A percentile compares a stretch with the other conserved stretches of the same genome.
phyloP scores from a whole-genome alignment of 2,329 filamentous ascomycete species.

The Lomentospora prolificans region DNA sequence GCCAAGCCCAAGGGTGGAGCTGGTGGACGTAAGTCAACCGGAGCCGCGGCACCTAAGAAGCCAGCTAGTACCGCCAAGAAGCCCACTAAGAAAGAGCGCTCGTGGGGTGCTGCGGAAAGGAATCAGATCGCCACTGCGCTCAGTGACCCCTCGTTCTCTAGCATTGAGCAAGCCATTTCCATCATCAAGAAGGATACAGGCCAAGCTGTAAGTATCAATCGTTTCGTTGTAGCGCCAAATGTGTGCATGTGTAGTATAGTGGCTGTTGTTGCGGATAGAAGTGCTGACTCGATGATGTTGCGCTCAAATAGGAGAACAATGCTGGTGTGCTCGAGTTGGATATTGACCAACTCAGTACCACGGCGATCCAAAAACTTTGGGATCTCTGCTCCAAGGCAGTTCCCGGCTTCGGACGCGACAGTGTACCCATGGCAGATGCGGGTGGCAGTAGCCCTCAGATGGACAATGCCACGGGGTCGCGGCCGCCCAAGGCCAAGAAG shows the following conservation, averaged over 20 bases:
- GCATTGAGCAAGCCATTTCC: slow-evolving; percentile 70
- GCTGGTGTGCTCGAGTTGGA: slow-evolving; percentile 50
- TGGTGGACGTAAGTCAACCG: slow-evolving; percentile 17
- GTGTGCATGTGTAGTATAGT: background rate
- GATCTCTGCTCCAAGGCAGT: slow-evolving; percentile 33
- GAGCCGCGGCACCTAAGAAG: slow-evolving; percentile 29
- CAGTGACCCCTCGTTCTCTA: slow-evolving; percentile 65
- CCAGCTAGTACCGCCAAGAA: slow-evolving; percentile 21
- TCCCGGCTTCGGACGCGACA: slow-evolving; percentile 29
- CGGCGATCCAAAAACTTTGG: slow-evolving; percentile 44
- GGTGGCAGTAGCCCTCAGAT: slow-evolving; percentile 16
- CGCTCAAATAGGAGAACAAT: slow-evolving; percentile 49
- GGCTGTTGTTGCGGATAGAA: background rate
- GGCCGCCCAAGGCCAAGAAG: slow-evolving; percentile 41
- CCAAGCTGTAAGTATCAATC: slow-evolving; percentile 53
- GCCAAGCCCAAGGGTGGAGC: slow-evolving; percentile 41
- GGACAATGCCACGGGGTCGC: slow-evolving; percentile 18
- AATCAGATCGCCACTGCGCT: slow-evolving; percentile 83
- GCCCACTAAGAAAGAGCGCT: slow-evolving; percentile 30
- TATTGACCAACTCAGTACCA: slow-evolving; percentile 45
- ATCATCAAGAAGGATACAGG: slow-evolving; percentile 84
- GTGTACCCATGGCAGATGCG: slow-evolving; percentile 14
- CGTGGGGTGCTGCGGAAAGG: slow-evolving; percentile 51
- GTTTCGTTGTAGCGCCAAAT: background rate
- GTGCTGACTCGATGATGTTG: slow-evolving; percentile 12